Evolutionary conservation across 257 asterid genomes (phyloP), one percentile per base, ranked within the genome.

Genomic region (Solanum dulcamara): DNA sequence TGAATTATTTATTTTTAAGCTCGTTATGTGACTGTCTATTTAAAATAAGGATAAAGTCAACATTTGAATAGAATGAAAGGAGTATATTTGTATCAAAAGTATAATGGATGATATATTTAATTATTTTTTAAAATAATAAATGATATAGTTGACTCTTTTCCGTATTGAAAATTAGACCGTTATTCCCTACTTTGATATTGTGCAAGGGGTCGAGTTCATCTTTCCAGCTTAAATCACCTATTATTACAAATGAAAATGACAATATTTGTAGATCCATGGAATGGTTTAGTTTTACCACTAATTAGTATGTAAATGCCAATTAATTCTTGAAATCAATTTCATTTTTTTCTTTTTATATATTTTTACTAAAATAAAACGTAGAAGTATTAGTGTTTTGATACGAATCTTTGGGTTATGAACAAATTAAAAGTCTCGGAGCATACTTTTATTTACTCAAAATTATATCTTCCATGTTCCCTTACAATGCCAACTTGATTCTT

Each of bases 391-490:
- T 60, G 18, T 26, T 60, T 24, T 11, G 17, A 30, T 60, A 26
- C 35, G 18, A 60, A 24, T n/a, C 3, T 13, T 1, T 14, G 2
- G 3, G 7, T 7, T 1, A 0, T 7, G 0, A 24, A 24, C 2
- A 24, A n/a, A n/a, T n/a, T n/a, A n/a, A 60, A 60, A 60, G 17
- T n/a, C 33, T 59, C 60, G n/a, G 9, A 53, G 5, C 4, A 53
- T 4, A 53, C 1, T 53, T 4, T 20, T 53, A 53, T 20, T 53
- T 53, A 53, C 4, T 53, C 10, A 20, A 53, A 53, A 53, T 7
- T 53, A 7, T 53, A 53, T 53, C 12, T 0, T 53, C 10, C 10
- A 2, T 0, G 6, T 20, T 18, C 1, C 5, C 60, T 53, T 24
- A 53, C 11, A 3, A 3, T 6, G 1, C 24, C 1, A 1, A 4